Base-by-base conservation (phyloP, 2,329 filamentous ascomycete species). In the Acrodontium crateriforme region DNA sequence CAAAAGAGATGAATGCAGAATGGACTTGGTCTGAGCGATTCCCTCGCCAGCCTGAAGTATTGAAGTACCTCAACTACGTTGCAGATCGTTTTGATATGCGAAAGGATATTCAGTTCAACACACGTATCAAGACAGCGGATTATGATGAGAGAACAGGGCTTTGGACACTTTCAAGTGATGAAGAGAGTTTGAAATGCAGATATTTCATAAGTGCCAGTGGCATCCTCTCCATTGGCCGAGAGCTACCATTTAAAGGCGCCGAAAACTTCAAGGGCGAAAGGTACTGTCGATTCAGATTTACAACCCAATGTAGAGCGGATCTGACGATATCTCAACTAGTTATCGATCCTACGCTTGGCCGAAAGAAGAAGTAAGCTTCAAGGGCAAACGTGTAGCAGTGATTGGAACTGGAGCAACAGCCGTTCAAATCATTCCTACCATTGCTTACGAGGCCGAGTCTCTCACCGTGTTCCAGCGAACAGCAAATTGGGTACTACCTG, bases 391-490 rank as follows among this genome's bases (percentile, higher is more conserved):
- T 1, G 46, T 55, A 9, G 55, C 47, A 4, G 39, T 59, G 3
- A 53, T 59, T 10, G 55, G 56, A 2, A 56, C 50, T n/a, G 56
- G 56, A 10, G 51, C 53, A 3, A 56, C 54, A 0, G 55, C 49
- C 6, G 50, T 59, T 8, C 56, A 59, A 24, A 40, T 41, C 8
- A 40, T 39, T 4, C 46, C 47, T 19, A 44, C 46, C 17, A 38
- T 38, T 11, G 39, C 39, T 11, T 41, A 44, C 16, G 39, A 40
- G 13, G 41, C 39, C 4, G 32, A 34, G 2, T 53, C 46, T 2
- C 45, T 78, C 2, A 60, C 54, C 2, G 67, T 78, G 14, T 77
- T 77, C 48, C 71, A 78, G 41, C 62, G 74, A 10, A 78, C 73
- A 0, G 74, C 74, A 0, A 78, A 78, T 33, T 55, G 74, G 4